Conservation (phyloP, 208 protist species). For the Histomonas meleagridis region DNA sequence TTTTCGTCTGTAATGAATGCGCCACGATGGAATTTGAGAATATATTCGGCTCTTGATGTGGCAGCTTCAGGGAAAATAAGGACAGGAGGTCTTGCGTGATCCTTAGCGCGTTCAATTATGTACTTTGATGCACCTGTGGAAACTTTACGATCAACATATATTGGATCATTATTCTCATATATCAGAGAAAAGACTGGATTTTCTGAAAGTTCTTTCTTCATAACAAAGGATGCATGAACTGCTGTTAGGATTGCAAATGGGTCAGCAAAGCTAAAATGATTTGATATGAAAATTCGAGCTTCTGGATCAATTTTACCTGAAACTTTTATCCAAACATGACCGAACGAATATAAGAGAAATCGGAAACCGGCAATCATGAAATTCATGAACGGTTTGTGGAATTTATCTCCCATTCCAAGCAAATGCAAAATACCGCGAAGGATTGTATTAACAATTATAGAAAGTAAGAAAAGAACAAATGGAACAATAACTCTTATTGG, state of each 20-base stretch:
- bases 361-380: neutral
- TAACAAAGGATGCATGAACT: neutral
- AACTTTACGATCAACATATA: neutral
- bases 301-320: neutral
- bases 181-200: neutral
- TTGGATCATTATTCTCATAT: neutral
- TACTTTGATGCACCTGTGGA: neutral
- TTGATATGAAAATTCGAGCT: neutral
- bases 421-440: neutral
- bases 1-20: neutral
- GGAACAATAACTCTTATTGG: neutral
- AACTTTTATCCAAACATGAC: neutral
- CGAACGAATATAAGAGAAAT: neutral
- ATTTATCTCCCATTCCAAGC: too few relatives aligned
- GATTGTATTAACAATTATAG: too few relatives aligned
- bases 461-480: neutral
- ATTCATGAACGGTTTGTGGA: neutral
- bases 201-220: neutral
- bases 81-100: neutral
- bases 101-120: neutral
- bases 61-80: conserved; percentile 14
- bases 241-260: neutral
- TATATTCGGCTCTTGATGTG: neutral
- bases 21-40: conserved; percentile 31
- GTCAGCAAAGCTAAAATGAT: neutral